A percentile compares a stretch with the other conserved stretches of the same genome.
These are phyloP conservation scores for Patellifolia procumbens DNA, from an alignment of 179 eudicot species.

Conservation along the genomic window DNA sequence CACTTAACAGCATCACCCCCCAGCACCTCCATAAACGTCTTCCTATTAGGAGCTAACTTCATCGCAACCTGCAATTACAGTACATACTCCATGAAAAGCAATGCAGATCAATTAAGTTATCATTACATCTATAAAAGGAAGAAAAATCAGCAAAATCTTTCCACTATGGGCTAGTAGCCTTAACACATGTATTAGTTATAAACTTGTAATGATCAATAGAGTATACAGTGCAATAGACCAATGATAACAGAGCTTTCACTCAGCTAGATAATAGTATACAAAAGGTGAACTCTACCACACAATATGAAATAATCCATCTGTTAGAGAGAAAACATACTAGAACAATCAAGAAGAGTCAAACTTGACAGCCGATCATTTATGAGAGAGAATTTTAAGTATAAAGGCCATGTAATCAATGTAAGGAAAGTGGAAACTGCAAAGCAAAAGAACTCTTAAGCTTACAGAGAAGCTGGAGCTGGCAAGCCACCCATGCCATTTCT, in stretches of 20 bases:
- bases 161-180: background rate
- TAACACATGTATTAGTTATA: background rate
- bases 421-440: background rate
- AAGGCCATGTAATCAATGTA: background rate
- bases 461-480: slow-evolving; percentile 88
- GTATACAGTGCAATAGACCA: background rate
- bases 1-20: slow-evolving; percentile 51
- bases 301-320: background rate
- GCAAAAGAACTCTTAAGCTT: slow-evolving; percentile 27
- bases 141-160: background rate
- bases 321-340: background rate
- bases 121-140: background rate
- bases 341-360: background rate
- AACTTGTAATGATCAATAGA: background rate
- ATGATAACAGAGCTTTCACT: background rate
- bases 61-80: slow-evolving; percentile 66
- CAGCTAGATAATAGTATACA: background rate
- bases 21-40: slow-evolving; percentile 75
- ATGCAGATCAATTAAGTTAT: too few relatives aligned
- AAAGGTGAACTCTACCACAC: background rate
- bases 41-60: slow-evolving; percentile 88
- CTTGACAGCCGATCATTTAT: background rate
- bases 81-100: slow-evolving; percentile 3
- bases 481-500: slow-evolving; percentile 97
- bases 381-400: background rate